These are phyloP conservation scores for Aspergillus ochraceoroseus DNA, from an alignment of 2,329 filamentous ascomycete genomes.

Conservation along the genomic window DNA sequence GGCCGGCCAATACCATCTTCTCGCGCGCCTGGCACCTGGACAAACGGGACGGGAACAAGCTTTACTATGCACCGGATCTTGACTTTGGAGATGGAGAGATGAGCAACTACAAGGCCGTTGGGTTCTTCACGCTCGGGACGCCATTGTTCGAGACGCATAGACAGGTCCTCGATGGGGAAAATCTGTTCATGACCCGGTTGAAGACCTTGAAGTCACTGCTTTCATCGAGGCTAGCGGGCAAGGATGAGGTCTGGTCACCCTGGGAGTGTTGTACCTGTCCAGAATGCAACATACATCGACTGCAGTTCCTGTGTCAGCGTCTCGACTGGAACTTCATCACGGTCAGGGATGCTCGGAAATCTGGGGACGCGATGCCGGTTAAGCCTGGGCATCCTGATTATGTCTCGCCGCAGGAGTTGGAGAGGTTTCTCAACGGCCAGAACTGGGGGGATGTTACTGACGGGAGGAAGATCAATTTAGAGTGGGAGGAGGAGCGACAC, in stretches of 20 bases:
- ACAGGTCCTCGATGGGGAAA: not conserved
- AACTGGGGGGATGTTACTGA: not conserved
- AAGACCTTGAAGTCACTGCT: constrained; percentile 5
- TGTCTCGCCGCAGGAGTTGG: not conserved
- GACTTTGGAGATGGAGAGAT: constrained; percentile 8
- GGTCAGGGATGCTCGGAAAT: not conserved
- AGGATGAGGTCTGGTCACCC: constrained; percentile 1
- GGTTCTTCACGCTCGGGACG: constrained; percentile 7
- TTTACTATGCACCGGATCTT: constrained; percentile 8
- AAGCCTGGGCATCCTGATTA: constrained; percentile 5
- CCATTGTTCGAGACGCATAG: constrained; percentile 8
- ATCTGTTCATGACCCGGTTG: constrained; percentile 8
- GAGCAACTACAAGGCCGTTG: constrained; percentile 5
- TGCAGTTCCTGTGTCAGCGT: not conserved
- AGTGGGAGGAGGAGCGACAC: not conserved
- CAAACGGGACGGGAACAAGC: not conserved
- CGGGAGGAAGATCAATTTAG: not conserved
- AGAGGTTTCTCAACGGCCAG: not conserved
- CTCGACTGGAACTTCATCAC: not conserved
- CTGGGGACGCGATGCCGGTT: not conserved
- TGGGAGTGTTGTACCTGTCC: constrained; percentile 4
- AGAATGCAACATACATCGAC: constrained; percentile 4
- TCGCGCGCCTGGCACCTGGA: constrained; percentile 8
- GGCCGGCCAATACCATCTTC: constrained; percentile 4
- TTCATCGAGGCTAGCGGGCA: not conserved